Base-by-base conservation (phyloP, 805 yeast genomes). In the Suhomyces sp. region DNA sequence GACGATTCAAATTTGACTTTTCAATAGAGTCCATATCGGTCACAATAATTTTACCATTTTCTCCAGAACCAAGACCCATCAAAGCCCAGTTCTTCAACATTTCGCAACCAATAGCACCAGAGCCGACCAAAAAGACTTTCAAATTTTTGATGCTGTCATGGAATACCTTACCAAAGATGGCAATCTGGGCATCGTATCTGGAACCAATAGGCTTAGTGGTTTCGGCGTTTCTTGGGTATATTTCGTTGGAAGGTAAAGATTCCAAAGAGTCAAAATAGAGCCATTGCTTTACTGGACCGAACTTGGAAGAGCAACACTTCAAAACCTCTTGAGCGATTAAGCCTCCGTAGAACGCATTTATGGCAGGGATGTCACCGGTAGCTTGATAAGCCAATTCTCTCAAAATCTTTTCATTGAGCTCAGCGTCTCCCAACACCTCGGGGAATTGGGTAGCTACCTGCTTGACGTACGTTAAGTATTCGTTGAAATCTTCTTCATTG, bases 21-120 rank as follows among this genome's bases (percentile, higher is more conserved):
- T 94, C 99, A 65, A 94, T 94, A 5, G 94, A 82, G 66, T 94
- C 99, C 66, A 86, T 94, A 71, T 93, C 99, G 22, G 99, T 94
- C 45, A 94, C 86, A 49, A 74, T 72, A 54, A 94, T 88, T 61
- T 83, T 80, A 62, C 99, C 99, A 3, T 87, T 70, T 39, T 92
- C 89, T 41, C 98, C 98, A 21, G 96, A 80, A 33, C 96, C 98
- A 49, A 94, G 75, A 44, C 99, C 99, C 82, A 92, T 80, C 81
- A 94, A 80, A 4, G 99, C 97, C 98, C 98, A 94, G 66, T 90
- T 92, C 73, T 94, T 94, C 63, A 94, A 78, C 92, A 94, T 93
- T 73, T 94, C 99, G 76, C 99, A 94, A 39, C 99, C 99, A 76
- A 94, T 94, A 17, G 99, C 99, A 67, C 99, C 99, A 1, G 97